Conservation (phyloP, 768 basidiomycete species). For the Antrodiella citrinella region DNA sequence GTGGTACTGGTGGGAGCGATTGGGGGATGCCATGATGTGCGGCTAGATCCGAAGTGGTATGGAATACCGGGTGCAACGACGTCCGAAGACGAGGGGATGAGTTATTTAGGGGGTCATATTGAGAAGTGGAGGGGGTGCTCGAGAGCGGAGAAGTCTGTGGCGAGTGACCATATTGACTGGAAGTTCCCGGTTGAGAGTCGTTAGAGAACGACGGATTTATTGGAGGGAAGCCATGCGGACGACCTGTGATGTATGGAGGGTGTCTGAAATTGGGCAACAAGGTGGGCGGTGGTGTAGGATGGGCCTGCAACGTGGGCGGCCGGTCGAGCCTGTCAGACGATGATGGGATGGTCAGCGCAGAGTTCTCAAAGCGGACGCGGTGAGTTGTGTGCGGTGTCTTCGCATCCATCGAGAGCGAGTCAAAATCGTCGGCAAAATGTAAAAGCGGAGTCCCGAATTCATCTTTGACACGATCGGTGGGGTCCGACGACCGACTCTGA, state of each 20-base stretch:
- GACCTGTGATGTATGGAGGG: constrained; percentile 12
- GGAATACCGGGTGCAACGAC: constrained; percentile 50
- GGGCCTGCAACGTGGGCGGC: constrained; percentile 13
- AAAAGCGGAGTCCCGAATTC: constrained; percentile 11
- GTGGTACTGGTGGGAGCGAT: constrained; percentile 59
- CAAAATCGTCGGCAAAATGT: constrained; percentile 7
- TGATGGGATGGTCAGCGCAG: constrained; percentile 17
- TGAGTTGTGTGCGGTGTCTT: constrained; percentile 15
- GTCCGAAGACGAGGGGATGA: constrained; percentile 57
- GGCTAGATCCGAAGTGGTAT: constrained; percentile 58
- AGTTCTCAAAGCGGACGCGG: constrained; percentile 14
- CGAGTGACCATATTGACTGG: constrained; percentile 20
- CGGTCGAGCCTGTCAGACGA: constrained; percentile 19
- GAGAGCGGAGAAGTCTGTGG: constrained; percentile 33
- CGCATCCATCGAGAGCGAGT: constrained; percentile 4
- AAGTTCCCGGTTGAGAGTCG: constrained; percentile 17
- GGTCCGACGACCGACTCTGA: neutral
- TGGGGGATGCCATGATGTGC: constrained; percentile 76
- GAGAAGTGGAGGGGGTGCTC: constrained; percentile 32
- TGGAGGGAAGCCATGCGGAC: constrained; percentile 17
- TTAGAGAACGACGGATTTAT: constrained; percentile 20
- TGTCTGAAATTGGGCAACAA: constrained; percentile 17
- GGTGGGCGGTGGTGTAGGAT: constrained; percentile 11
- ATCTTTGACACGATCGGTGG: constrained; percentile 6
- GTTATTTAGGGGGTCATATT: constrained; percentile 54